Conservation (phyloP, 768 basidiomycete species). For the Hypholoma fasciculare region DNA sequence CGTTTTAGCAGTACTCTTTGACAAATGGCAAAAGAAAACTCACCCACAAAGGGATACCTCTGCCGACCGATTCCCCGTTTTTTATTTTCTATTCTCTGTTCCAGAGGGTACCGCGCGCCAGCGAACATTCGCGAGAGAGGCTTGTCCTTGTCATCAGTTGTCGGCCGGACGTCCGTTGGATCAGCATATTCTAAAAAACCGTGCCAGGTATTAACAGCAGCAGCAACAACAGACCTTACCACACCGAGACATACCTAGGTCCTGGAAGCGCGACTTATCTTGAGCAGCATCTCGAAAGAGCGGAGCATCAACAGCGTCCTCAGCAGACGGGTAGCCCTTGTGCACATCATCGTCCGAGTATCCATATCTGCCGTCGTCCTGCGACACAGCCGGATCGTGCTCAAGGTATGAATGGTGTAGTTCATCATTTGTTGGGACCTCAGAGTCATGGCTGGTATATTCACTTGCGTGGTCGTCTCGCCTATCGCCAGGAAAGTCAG, state of each 20-base stretch:
- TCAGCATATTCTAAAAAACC: conserved; percentile 61
- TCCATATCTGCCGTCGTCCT: background rate
- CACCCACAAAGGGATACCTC: conserved; percentile 75
- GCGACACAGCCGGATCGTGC: conserved; percentile 3
- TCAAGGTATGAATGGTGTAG: background rate
- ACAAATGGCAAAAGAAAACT: conserved; percentile 9
- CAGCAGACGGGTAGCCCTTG: conserved; percentile 8
- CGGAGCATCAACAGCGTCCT: conserved; percentile 34
- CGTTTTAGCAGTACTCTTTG: conserved; percentile 9
- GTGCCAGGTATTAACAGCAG: background rate
- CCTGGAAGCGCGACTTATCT: conserved; percentile 43
- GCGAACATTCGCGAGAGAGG: conserved; percentile 45
- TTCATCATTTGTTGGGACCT: background rate
- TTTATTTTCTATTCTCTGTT: conserved; percentile 88
- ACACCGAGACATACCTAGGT: conserved; percentile 46
- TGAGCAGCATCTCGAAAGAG: conserved; percentile 50
- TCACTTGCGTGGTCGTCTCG: no score
- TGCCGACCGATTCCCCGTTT: conserved; percentile 84
- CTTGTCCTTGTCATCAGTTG: conserved; percentile 38
- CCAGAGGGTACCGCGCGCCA: conserved; percentile 56
- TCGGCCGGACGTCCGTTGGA: conserved; percentile 29
- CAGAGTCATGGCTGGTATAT: background rate
- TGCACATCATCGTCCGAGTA: conserved; percentile 15
- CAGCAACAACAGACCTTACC: background rate
- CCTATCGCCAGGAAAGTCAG: background rate